Evolutionary conservation across 2,329 filamentous ascomycete genomes (phyloP).

Genomic region (Arthrobotrys pseudoclavata): DNA sequence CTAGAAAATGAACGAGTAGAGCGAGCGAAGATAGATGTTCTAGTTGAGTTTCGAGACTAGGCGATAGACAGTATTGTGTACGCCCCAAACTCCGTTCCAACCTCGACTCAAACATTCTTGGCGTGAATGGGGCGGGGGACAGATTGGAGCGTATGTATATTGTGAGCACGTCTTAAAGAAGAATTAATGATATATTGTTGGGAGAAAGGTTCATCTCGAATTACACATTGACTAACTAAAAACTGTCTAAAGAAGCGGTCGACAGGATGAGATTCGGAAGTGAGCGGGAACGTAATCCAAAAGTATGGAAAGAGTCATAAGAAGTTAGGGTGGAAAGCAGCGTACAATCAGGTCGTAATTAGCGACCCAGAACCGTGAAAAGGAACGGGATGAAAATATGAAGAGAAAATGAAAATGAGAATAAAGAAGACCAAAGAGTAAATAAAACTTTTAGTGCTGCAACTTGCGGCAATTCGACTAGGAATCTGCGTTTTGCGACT

Average conservation of each 20-base stretch:
- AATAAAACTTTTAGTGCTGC: constrained; percentile 48
- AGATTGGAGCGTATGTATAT: no score
- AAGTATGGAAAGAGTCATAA: neutral
- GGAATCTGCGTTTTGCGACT: constrained; percentile 39
- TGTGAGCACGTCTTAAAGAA: neutral
- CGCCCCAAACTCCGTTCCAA: no score
- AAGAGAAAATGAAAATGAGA: constrained; percentile 15
- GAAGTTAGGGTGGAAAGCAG: neutral
- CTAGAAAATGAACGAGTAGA: no score
- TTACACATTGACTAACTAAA: constrained; percentile 30
- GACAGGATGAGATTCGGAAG: neutral
- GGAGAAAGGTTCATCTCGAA: constrained; percentile 8
- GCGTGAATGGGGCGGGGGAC: no score
- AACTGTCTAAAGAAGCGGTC: constrained; percentile 5
- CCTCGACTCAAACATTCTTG: no score
- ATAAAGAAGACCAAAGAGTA: constrained; percentile 51
- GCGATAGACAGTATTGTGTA: no score
- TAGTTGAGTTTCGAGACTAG: no score
- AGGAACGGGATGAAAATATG: neutral
- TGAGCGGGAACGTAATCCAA: neutral
- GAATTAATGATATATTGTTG: neutral
- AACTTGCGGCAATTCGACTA: constrained; percentile 13
- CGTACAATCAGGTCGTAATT: constrained; percentile 5
- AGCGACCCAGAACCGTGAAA: neutral
- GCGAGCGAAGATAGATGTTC: no score